These are phyloP conservation scores for Dipteronia sinensis DNA, from an alignment of 345 rosid species.

Conservation along the genomic window DNA sequence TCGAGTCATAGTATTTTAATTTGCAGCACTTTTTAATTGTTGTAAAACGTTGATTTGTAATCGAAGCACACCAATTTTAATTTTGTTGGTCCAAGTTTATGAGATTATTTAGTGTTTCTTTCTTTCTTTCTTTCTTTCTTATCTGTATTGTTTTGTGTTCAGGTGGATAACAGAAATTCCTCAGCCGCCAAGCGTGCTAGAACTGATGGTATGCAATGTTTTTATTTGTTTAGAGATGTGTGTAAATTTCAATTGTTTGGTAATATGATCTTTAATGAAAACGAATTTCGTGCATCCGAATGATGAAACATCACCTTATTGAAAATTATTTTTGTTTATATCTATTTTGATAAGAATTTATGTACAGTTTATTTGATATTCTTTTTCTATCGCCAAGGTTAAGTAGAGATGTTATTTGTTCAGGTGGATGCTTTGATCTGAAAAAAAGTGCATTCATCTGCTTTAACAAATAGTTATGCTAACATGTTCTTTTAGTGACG, in stretches of 20 bases:
- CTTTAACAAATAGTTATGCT: neutral
- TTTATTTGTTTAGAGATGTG: neutral
- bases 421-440: neutral
- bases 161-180: slow-evolving; percentile 96
- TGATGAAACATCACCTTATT: neutral
- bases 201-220: slow-evolving; percentile 72
- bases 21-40: neutral
- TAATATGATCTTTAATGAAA: neutral
- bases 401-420: neutral
- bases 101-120: neutral
- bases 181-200: slow-evolving; percentile 98
- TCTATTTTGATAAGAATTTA: neutral
- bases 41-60: neutral
- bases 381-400: neutral
- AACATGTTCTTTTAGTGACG: neutral
- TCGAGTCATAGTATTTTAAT: neutral
- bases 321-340: neutral
- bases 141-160: slow-evolving; percentile 16
- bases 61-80: neutral
- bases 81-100: neutral
- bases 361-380: neutral
- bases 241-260: neutral
- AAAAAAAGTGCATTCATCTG: neutral
- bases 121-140: neutral
- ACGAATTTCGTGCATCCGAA: neutral